A percentile compares a stretch with the other conserved stretches of the same genome.
These are phyloP conservation scores for Scorias spongiosa DNA, from an alignment of 2,329 filamentous ascomycete genomes.

Conservation along the genomic window DNA sequence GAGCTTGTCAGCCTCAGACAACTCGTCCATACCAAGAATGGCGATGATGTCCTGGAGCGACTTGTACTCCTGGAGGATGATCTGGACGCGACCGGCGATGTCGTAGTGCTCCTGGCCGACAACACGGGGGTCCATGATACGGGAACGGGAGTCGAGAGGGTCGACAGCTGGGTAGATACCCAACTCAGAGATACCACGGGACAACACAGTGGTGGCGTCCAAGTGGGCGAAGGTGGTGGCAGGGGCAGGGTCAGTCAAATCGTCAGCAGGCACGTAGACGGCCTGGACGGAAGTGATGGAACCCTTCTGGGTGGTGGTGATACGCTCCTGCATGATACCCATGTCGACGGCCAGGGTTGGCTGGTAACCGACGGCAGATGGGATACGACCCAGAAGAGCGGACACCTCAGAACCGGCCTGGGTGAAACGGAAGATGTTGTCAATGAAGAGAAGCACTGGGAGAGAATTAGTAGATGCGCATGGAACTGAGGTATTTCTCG, in stretches of 20 bases:
- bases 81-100: conserved; percentile 86
- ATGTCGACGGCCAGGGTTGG: conserved; percentile 97
- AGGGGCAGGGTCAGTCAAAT: conserved; percentile 99
- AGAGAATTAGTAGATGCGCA: conserved; percentile 2
- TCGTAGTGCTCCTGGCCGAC: conserved; percentile 97
- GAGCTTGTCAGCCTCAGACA: conserved; percentile 98
- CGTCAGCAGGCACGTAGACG: conserved; percentile 99
- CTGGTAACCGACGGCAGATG: conserved; percentile 99
- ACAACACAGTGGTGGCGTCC: conserved; percentile 99
- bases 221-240: conserved; percentile 99
- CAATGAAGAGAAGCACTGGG: conserved; percentile 91
- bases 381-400: conserved; percentile 97
- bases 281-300: conserved; percentile 99
- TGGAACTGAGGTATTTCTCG: background rate
- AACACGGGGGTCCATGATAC: conserved; percentile 98
- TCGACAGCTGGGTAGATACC: conserved; percentile 99
- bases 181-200: conserved; percentile 99
- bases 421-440: conserved; percentile 99
- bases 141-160: conserved; percentile 97
- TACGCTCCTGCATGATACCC: conserved; percentile 99
- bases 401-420: conserved; percentile 99
- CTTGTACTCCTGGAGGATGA: conserved; percentile 99
- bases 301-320: conserved; percentile 98
- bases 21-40: conserved; percentile 99
- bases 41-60: conserved; percentile 97